phyloP scores from a whole-genome alignment of 2,329 filamentous ascomycete species.

The Lecanicillium sp. region DNA sequence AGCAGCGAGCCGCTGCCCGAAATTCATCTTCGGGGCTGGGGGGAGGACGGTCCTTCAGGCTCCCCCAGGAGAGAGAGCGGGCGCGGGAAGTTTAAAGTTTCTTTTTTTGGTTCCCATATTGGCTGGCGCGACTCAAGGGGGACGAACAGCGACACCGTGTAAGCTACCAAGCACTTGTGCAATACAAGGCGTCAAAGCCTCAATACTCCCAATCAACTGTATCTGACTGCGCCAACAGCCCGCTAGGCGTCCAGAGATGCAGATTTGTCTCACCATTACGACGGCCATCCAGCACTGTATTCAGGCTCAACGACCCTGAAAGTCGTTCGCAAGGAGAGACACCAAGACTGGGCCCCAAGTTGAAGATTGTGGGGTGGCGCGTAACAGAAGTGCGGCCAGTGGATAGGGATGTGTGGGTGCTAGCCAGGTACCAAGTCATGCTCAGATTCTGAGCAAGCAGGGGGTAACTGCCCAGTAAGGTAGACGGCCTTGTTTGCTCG shows the following conservation, averaged over 20 bases:
- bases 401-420: neutral
- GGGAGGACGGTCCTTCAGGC: too few species aligned
- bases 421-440: neutral
- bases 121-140: too few species aligned
- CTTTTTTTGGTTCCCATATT: too few species aligned
- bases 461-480: neutral
- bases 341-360: neutral
- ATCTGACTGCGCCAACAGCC: neutral
- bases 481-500: neutral
- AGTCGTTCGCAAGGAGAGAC: neutral
- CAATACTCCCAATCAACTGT: too few species aligned
- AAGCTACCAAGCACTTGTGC: too few species aligned
- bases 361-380: conserved; percentile 15
- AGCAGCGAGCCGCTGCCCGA: too few species aligned
- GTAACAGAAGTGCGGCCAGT: conserved; percentile 7
- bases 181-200: too few species aligned
- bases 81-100: too few species aligned
- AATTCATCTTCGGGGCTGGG: too few species aligned
- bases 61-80: too few species aligned
- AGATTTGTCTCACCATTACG: conserved; percentile 7
- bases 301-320: neutral
- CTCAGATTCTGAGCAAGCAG: neutral
- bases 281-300: neutral
- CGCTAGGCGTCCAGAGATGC: neutral
- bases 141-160: too few species aligned